Percentiles rank a stretch among this genome's conserved stretches.
phyloP scores from a whole-genome alignment of 148 eudicot genomes.

The Fagopyrum tataricum region DNA sequence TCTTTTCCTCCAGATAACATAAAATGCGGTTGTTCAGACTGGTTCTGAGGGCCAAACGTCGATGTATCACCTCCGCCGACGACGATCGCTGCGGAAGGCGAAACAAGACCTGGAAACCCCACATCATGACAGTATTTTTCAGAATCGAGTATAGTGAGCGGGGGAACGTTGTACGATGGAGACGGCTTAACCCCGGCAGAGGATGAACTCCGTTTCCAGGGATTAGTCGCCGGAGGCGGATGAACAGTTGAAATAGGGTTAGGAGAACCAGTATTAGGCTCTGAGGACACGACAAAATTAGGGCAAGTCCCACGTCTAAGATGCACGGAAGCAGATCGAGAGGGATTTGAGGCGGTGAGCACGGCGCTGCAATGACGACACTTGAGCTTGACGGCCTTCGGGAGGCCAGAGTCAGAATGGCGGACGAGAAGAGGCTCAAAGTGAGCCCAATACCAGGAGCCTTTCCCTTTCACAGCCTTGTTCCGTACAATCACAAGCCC shows the following conservation, averaged over 20 bases:
- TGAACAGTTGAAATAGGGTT: slow-evolving; percentile 35
- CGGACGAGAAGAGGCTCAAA: slow-evolving; percentile 65
- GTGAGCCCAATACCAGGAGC: slow-evolving; percentile 98
- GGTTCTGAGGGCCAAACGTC: slow-evolving; percentile 7
- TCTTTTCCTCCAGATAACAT: slow-evolving; percentile 63
- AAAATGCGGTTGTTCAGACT: slow-evolving; percentile 30
- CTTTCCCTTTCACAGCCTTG: slow-evolving; percentile 82
- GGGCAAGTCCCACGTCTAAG: slow-evolving; percentile 86
- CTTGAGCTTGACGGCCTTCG: slow-evolving; percentile 75
- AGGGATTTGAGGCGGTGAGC: slow-evolving; percentile 86
- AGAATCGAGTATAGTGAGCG: slow-evolving; percentile 54
- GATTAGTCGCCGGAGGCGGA: slow-evolving; percentile 23
- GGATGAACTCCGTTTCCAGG: slow-evolving; percentile 47
- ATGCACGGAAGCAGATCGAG: slow-evolving; percentile 90
- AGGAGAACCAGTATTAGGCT: slow-evolving; percentile 11
- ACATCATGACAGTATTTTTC: slow-evolving; percentile 36
- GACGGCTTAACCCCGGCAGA: slow-evolving; percentile 10
- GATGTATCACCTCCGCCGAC: slow-evolving; percentile 5
- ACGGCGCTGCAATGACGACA: slow-evolving; percentile 64
- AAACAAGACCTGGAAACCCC: slow-evolving; percentile 23
- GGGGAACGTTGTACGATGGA: slow-evolving; percentile 26
- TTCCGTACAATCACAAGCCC: slow-evolving; percentile 63
- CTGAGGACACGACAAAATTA: slow-evolving; percentile 31
- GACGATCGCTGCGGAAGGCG: slow-evolving; percentile 17
- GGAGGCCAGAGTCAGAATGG: slow-evolving; percentile 48